Conservation (phyloP, 257 asterid species). For the Marsdenia floribunda region DNA sequence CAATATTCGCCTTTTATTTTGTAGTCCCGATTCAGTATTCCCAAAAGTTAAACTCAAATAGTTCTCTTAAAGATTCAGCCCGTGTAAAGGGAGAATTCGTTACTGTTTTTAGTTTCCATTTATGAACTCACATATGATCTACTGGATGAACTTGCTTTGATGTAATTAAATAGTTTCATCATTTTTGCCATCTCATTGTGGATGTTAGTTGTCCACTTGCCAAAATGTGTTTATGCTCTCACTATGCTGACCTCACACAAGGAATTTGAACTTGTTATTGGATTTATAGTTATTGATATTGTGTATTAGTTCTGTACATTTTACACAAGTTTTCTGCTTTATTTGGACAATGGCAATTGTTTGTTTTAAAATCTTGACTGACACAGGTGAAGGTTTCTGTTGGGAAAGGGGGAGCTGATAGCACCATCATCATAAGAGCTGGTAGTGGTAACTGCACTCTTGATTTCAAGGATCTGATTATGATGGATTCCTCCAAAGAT, state of each 20-base stretch:
- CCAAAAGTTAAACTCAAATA: too few species aligned
- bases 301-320: neutral
- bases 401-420: conserved; percentile 33
- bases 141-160: neutral
- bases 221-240: neutral
- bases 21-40: neutral
- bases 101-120: neutral
- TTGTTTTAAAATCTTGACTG: neutral
- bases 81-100: neutral
- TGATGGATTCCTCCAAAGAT: conserved; percentile 23
- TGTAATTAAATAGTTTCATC: neutral
- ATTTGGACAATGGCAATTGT: too few species aligned
- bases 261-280: neutral
- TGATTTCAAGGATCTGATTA: conserved; percentile 44
- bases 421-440: conserved; percentile 39
- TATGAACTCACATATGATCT: neutral
- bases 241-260: neutral
- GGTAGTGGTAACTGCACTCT: conserved; percentile 62
- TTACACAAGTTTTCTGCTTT: neutral
- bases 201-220: neutral
- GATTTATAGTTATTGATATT: neutral
- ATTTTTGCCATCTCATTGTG: neutral
- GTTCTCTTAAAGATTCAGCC: neutral
- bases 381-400: conserved; percentile 65
- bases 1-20: neutral